Evolutionary conservation across 805 yeast species (phyloP), one percentile per base, ranked within the genome.

Genomic region (Jamesozyma piceae): DNA sequence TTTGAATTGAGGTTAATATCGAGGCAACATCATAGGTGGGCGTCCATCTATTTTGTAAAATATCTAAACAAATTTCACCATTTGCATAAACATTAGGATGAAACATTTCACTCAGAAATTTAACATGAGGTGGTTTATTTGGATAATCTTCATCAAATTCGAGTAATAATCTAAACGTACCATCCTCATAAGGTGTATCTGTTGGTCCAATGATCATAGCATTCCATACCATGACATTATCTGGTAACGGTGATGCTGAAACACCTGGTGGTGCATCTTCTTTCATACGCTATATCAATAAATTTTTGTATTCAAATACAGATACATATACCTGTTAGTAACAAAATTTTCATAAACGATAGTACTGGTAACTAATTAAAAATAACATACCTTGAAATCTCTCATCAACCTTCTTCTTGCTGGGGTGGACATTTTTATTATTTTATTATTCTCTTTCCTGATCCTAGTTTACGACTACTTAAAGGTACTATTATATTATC

Each of bases 351-450:
- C 27, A 11, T 22, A 3, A 13, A 37, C 10, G 21, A 19, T 10
- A 6, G 11, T 3, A 42, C 26, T 37, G 58, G n/a, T 35, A 27
- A 43, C 20, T 15, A 27, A 27, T 5, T n/a, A 22, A 4, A 18
- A 28, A 21, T 5, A 24, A 63, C 82, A 37, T 66, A 81, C 84
- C 65, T 88, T 89, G 67, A 92, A 87, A 67, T 92, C 98, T 65
- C 98, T 84, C 97, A 92, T 92, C 57, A 92, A 78, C 69, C 98
- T 80, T 78, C 96, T 83, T 64, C 95, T 80, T n/a, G 98, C 98
- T 14, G 96, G 92, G 6, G 98, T 92, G 6, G 97, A 89, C 98
- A 90, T 90, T 29, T 29, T 29, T 29, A 5, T 11, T 29, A n/a
- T 29, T 24, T 6, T 24, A 24, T 24, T 24, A 24, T 24, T 24